Conservation (phyloP, 495 filamentous ascomycete genomes). For the Penicillium coprophilum region DNA sequence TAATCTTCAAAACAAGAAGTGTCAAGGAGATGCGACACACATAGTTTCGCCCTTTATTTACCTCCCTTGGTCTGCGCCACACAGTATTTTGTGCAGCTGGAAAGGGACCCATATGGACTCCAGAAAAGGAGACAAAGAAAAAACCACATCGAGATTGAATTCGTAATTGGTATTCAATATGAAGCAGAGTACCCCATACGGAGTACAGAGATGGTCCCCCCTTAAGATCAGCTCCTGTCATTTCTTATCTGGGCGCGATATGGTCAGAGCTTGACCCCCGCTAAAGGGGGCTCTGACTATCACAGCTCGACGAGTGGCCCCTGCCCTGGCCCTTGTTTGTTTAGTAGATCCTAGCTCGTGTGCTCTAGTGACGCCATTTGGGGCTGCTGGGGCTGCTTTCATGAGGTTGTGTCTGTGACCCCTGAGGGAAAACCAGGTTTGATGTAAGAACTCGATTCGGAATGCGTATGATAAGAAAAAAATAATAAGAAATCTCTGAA, state of each 20-base stretch:
- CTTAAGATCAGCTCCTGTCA: constrained; percentile 22
- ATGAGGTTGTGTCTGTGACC: constrained; percentile 8
- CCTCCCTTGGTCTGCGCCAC: constrained; percentile 12
- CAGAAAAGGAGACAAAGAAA: constrained; percentile 21
- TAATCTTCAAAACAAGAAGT: background rate
- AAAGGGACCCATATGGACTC: constrained; percentile 20
- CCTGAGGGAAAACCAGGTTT: background rate
- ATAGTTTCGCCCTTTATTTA: background rate
- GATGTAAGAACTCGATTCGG: background rate
- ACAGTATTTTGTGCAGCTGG: constrained; percentile 22
- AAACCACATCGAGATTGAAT: background rate
- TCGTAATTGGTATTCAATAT: constrained; percentile 12
- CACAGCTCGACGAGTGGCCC: constrained; percentile 23
- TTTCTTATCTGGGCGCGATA: constrained; percentile 21
- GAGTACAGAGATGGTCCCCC: background rate
- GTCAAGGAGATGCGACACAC: background rate
- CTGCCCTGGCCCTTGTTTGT: constrained; percentile 9
- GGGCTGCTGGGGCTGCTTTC: background rate
- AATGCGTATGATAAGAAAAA: background rate
- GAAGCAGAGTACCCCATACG: background rate
- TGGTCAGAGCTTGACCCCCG: constrained; percentile 18
- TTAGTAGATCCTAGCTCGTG: constrained; percentile 21
- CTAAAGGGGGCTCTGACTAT: constrained; percentile 14
- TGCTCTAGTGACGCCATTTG: constrained; percentile 19
- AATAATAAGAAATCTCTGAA: background rate